Percentiles rank a stretch among this genome's conserved stretches.
Evolutionary conservation across 306 rosid species (phyloP).

Genomic region (Vigna nakashimae): DNA sequence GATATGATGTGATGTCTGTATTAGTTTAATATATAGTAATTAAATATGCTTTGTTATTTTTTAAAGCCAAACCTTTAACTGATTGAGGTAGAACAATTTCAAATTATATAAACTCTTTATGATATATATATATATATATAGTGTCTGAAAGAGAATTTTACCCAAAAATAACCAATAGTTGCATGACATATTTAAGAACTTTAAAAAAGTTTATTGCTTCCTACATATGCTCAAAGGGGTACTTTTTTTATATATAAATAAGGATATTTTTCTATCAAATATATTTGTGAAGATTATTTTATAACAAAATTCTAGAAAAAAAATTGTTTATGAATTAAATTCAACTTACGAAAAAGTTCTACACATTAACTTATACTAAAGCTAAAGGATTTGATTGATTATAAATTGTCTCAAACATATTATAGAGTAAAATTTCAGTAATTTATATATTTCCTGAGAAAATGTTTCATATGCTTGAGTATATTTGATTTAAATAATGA

Average conservation of each 20-base stretch:
- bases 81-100: conserved; percentile 2
- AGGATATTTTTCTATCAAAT: too few species aligned
- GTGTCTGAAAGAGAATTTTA: conserved; percentile 16
- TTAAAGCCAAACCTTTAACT: conserved; percentile 2
- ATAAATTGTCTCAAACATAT: background rate
- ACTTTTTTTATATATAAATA: background rate
- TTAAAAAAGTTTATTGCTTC: background rate
- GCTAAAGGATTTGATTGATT: background rate
- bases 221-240: background rate
- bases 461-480: background rate
- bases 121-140: conserved; percentile 17
- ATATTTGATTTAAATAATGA: background rate
- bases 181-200: background rate
- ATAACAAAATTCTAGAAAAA: too few species aligned
- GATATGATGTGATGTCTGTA: background rate
- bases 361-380: too few species aligned
- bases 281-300: too few species aligned
- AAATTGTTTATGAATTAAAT: too few species aligned
- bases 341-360: too few species aligned
- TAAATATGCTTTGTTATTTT: conserved; percentile 3
- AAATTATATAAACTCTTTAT: background rate
- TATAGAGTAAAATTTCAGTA: background rate
- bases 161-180: background rate
- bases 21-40: conserved; percentile 2
- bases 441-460: background rate